These are phyloP conservation scores for Magnolia changhungtana DNA, from an alignment of 164 flowering plant species.

Conservation along the genomic window DNA sequence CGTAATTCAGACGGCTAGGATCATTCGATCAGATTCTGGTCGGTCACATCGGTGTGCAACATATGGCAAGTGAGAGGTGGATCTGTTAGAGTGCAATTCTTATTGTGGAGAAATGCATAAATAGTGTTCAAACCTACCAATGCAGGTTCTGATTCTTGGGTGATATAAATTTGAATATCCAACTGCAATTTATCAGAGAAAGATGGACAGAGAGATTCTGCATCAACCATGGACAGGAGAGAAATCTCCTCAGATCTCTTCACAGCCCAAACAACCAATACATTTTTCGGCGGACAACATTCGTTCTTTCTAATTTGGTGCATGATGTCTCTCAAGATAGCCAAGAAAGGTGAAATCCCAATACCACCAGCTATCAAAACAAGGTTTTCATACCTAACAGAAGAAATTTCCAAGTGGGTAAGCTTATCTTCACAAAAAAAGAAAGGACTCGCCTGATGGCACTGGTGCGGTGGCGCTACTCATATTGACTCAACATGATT, in stretches of 20 bases:
- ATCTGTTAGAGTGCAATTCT: too few species aligned
- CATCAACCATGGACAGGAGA: conserved; percentile 52
- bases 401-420: not conserved
- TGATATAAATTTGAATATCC: conserved; percentile 60
- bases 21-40: too few species aligned
- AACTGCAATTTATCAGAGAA: conserved; percentile 47
- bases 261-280: conserved; percentile 78
- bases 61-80: too few species aligned
- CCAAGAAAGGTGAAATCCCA: conserved; percentile 92
- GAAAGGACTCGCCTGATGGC: too few species aligned
- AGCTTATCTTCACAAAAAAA: not conserved
- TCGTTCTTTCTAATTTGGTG: conserved; percentile 51
- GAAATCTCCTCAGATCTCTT: conserved; percentile 72
- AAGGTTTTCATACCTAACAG: conserved; percentile 70
- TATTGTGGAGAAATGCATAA: not conserved
- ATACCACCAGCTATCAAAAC: conserved; percentile 93
- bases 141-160: conserved; percentile 71
- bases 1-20: too few species aligned
- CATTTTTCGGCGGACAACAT: conserved; percentile 54
- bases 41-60: too few species aligned
- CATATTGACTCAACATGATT: not conserved
- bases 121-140: conserved; percentile 37
- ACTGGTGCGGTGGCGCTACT: not conserved
- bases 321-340: conserved; percentile 76
- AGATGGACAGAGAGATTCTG: conserved; percentile 56